Evolutionary conservation across 805 yeast genomes (phyloP), one percentile per base, ranked within the genome.

Genomic region (Blastobotrys peoriensis): DNA sequence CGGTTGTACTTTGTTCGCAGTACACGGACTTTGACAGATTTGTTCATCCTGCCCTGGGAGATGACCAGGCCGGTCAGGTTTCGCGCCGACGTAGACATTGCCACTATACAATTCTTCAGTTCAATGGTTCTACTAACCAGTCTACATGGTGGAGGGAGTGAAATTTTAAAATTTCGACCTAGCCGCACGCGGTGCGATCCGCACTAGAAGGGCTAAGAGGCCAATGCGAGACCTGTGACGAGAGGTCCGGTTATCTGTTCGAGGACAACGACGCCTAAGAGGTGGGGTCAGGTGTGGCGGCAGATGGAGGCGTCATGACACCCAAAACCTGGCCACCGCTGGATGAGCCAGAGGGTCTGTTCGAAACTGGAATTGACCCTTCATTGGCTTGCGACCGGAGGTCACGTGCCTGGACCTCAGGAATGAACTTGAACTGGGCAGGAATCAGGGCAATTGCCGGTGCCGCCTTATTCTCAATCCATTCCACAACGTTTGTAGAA

Each of bases 1-100:
- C 75, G 75, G 64, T 87, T 83, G 70, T 81, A 86, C 36, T 77
- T 76, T 58, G 80, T 81, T 38, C 80, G 80, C 61, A 84, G 83
- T 25, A 91, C 89, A 49, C 96, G 77, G 48, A 91, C 97, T 68
- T 88, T 89, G 51, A 91, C 88, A 46, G 98, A 91, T 70, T 91
- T 93, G 66, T 76, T 75, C 96, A 89, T 93, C 64, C 87, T 87
- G 36, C 98, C 98, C 61, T 89, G 97, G 41, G 96, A 87, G 25
- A 88, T 81, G 55, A 91, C 98, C 65, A 87, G 80, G 38, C 98
- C 98, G 39, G 87, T 69, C 60, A 89, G 86, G 61, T 86, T 86
- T 58, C 86, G 96, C 67, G 88, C 80, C 41, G 94, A 91, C 95
- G 86, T n/a, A n/a, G n/a, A n/a, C n/a, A n/a, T n/a, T n/a, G n/a